Evolutionary conservation across 805 yeast species (phyloP).

Genomic region (Metschnikowia continentalis): DNA sequence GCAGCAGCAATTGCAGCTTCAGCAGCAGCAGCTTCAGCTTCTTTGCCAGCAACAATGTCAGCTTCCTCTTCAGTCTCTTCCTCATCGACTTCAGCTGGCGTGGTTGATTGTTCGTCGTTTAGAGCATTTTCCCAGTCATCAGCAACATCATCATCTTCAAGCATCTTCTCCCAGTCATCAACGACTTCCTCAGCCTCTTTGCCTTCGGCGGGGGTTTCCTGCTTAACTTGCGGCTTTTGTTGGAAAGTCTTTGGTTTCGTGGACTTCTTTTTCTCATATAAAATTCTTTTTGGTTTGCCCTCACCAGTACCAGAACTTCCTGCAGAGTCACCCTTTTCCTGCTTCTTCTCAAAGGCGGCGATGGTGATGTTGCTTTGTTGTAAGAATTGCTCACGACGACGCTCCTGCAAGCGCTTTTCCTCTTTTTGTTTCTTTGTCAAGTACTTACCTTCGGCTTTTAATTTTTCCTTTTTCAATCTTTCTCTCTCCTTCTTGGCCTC

Average conservation of each 20-base stretch:
- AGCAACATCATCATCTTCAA: constrained; percentile 47
- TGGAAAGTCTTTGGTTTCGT: constrained; percentile 36
- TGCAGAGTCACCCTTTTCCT: constrained; percentile 12
- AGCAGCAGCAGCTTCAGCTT: constrained; percentile 8
- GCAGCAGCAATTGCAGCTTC: constrained; percentile 15
- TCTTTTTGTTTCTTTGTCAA: constrained; percentile 94
- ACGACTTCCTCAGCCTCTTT: constrained; percentile 25
- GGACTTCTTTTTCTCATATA: constrained; percentile 70
- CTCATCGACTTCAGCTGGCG: constrained; percentile 17
- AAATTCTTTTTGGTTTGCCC: constrained; percentile 60
- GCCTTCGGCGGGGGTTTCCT: constrained; percentile 10
- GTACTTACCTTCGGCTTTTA: constrained; percentile 93
- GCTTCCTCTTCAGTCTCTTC: constrained; percentile 19
- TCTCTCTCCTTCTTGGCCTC: constrained; percentile 82
- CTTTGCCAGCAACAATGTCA: constrained; percentile 4
- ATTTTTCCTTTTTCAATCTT: constrained; percentile 78
- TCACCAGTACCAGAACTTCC: constrained; percentile 18
- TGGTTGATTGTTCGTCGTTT: constrained; percentile 17
- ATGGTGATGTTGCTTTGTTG: constrained; percentile 69
- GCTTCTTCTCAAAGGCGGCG: constrained; percentile 56
- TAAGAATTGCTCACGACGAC: constrained; percentile 82
- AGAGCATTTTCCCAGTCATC: constrained; percentile 44
- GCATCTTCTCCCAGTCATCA: constrained; percentile 20
- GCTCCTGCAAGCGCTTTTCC: constrained; percentile 79
- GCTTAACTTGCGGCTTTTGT: constrained; percentile 19